A percentile compares a stretch with the other conserved stretches of the same genome.
Evolutionary conservation across 768 basidiomycete genomes (phyloP).

Genomic region (Mycena vitilis): DNA sequence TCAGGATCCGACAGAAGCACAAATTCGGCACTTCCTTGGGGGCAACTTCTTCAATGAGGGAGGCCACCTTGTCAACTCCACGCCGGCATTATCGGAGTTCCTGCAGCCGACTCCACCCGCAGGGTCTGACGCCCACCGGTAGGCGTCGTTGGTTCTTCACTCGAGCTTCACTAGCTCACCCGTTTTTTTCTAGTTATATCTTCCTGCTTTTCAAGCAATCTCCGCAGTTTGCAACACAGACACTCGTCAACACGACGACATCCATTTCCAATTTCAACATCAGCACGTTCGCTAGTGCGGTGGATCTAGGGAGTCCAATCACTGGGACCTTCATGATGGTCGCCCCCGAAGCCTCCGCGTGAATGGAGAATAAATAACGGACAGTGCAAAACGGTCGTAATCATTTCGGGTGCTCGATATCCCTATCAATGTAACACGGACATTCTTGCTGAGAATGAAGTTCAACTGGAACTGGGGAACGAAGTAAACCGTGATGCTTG

Average conservation of each 20-base stretch:
- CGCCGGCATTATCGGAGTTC: constrained; percentile 55
- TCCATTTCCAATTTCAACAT: constrained; percentile 55
- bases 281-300: constrained; percentile 53
- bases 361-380: not conserved
- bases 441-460: too few species aligned
- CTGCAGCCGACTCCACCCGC: constrained; percentile 55
- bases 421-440: too few species aligned
- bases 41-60: constrained; percentile 49
- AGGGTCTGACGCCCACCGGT: constrained; percentile 58
- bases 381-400: too few species aligned
- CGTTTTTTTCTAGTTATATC: constrained; percentile 49
- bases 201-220: constrained; percentile 62
- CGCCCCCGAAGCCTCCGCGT: constrained; percentile 41
- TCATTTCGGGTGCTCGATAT: too few species aligned
- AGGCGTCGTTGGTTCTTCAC: constrained; percentile 11
- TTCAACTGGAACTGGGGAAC: too few species aligned
- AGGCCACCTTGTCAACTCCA: constrained; percentile 48
- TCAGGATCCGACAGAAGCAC: constrained; percentile 51
- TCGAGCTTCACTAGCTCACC: not conserved
- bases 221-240: constrained; percentile 52
- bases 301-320: constrained; percentile 57
- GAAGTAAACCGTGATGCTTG: too few species aligned
- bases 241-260: constrained; percentile 50
- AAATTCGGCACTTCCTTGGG: constrained; percentile 62
- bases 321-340: constrained; percentile 63